Evolutionary conservation across 352 stramenopile genomes (phyloP).

Genomic region (Pythium brassicae): DNA sequence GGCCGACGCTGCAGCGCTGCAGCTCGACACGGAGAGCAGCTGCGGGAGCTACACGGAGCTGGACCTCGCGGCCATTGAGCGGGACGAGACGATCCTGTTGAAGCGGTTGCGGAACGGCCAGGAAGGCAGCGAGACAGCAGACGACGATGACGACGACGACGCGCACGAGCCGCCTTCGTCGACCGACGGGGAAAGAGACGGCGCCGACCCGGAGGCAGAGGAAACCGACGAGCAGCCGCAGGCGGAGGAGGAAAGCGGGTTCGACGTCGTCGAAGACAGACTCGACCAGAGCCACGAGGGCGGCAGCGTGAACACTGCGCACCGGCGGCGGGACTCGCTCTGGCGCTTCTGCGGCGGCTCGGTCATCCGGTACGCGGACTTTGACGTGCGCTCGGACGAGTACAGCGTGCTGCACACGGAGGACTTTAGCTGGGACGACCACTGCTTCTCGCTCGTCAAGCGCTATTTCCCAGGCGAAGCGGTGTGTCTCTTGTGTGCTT

Average conservation of each 20-base stretch:
- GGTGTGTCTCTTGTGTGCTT: slow-evolving; percentile 1
- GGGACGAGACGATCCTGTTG: slow-evolving; percentile 65
- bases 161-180: background rate
- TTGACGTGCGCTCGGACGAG: slow-evolving; percentile 76
- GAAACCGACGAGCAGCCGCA: slow-evolving; percentile 1
- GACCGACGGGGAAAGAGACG: slow-evolving; percentile 17
- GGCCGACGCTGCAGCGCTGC: slow-evolving; percentile 1
- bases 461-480: slow-evolving; percentile 80
- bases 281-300: slow-evolving; percentile 36
- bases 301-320: slow-evolving; percentile 15
- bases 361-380: slow-evolving; percentile 78
- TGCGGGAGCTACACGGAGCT: slow-evolving; percentile 45
- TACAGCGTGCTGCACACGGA: slow-evolving; percentile 85
- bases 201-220: slow-evolving; percentile 19
- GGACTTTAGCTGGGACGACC: slow-evolving; percentile 87
- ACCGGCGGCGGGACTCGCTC: slow-evolving; percentile 55
- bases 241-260: slow-evolving; percentile 25
- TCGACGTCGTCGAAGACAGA: slow-evolving; percentile 58
- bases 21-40: slow-evolving; percentile 28
- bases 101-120: slow-evolving; percentile 59
- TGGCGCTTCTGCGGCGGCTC: slow-evolving; percentile 81
- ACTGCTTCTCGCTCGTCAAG: slow-evolving; percentile 83
- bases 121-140: slow-evolving; percentile 58
- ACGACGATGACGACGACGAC: slow-evolving; percentile 41
- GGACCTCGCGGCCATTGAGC: slow-evolving; percentile 68